Base-by-base conservation (phyloP, 2,329 filamentous ascomycete genomes). In the Nemania sp. region DNA sequence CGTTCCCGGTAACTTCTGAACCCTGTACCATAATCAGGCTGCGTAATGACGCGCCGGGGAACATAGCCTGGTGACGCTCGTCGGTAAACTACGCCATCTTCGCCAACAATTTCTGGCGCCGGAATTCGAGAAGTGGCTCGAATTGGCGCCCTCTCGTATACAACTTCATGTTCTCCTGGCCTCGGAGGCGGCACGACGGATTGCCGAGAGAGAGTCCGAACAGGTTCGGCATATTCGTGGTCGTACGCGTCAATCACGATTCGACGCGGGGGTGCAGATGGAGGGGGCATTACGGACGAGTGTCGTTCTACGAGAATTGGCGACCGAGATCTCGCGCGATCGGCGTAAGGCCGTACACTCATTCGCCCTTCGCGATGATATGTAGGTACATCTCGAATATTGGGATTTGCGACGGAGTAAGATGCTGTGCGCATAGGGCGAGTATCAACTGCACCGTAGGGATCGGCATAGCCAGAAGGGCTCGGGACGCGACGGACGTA, bases 181-280 rank as follows among this genome's bases (percentile, higher is more conserved):
- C 75, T 73, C 55, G 72, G 63, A 18, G 82, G 79, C 43, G 85
- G 84, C 13, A 86, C 85, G 27, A 84, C 82, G n/a, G 87, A 88
- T 57, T 84, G 84, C 60, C 86, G 80, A 20, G 80, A 74, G 29
- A 82, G 65, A 35, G 83, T 73, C 55, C 82, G 83, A 10, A 80
- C 74, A 27, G 88, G 87, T 73, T 90, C 88, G 67, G 86, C 79
- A 80, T 94, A 98, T 77, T 93, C 89, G 77, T 93, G 92, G 47
- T 94, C 94, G 79, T 90, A 93, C 69, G 92, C 89, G 80, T 98
- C 94, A 62, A 97, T 85, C 38, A 97, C 85, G 70, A 97, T 91
- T 69, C 90, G 89, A 63, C 90, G 83, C 53, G 87, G 82, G 20
- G 87, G 85, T 6, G 87, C 84, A 57, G 83, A 67, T 83, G 79